Percentiles rank a stretch among this genome's conserved stretches.
Evolutionary conservation across 495 filamentous ascomycete genomes (phyloP).

Genomic region (Penicillium tannophilum): DNA sequence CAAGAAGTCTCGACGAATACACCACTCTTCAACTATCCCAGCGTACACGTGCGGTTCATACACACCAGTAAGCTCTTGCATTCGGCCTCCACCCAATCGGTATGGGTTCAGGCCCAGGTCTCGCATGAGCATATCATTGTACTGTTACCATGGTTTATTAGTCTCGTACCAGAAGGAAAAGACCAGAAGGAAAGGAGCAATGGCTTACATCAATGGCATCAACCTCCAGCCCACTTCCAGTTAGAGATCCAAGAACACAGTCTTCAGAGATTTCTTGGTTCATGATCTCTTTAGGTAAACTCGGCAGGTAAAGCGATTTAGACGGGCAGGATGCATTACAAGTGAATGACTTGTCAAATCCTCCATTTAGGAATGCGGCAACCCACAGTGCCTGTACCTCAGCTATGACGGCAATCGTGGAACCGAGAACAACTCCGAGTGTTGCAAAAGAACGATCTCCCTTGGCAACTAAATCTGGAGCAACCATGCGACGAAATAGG

Average conservation of each 20-base stretch:
- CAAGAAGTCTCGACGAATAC: slow-evolving; percentile 4
- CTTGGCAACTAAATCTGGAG: slow-evolving; percentile 44
- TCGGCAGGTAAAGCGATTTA: slow-evolving; percentile 7
- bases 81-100: slow-evolving; percentile 26
- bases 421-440: slow-evolving; percentile 56
- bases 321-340: not conserved
- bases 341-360: slow-evolving; percentile 14
- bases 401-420: slow-evolving; percentile 57
- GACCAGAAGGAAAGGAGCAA: not conserved
- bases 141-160: slow-evolving; percentile 13
- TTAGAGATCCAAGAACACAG: slow-evolving; percentile 30
- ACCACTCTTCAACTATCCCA: slow-evolving; percentile 36
- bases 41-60: slow-evolving; percentile 33
- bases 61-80: slow-evolving; percentile 29
- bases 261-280: slow-evolving; percentile 29
- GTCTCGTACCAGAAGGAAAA: not conserved
- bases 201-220: slow-evolving; percentile 34
- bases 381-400: slow-evolving; percentile 72
- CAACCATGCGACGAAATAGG: slow-evolving; percentile 66
- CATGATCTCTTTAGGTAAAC: slow-evolving; percentile 16
- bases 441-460: slow-evolving; percentile 63
- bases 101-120: slow-evolving; percentile 36
- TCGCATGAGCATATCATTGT: slow-evolving; percentile 34
- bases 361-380: slow-evolving; percentile 52
- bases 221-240: slow-evolving; percentile 27